Evolutionary conservation across 139 green algal genomes (phyloP).

Genomic region (Limnomonas spitsbergensis): DNA sequence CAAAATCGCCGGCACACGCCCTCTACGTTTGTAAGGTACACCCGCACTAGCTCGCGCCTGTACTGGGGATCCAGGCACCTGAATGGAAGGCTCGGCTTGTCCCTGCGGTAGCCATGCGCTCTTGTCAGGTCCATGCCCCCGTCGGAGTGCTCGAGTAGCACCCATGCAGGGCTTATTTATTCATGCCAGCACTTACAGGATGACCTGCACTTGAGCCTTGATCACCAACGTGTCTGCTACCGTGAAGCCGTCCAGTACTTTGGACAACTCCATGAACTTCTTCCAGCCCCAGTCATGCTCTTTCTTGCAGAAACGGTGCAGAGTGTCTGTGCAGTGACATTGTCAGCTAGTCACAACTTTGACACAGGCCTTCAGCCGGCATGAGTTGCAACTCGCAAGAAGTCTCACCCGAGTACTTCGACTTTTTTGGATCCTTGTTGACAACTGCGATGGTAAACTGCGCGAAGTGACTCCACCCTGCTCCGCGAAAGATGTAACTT

Average conservation of each 20-base stretch:
- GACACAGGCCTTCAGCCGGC: too few relatives aligned
- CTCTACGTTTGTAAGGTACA: conserved; percentile 98
- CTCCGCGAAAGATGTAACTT: background rate
- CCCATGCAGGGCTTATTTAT: too few relatives aligned
- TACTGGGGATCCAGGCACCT: conserved; percentile 93
- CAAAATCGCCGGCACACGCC: conserved; percentile 88
- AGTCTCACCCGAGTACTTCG: conserved; percentile 85
- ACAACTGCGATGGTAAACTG: conserved; percentile 99
- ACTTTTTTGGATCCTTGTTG: conserved; percentile 97
- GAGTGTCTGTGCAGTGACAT: conserved; percentile 88
- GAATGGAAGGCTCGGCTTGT: conserved; percentile 79
- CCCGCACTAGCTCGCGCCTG: conserved; percentile 90
- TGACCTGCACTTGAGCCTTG: conserved; percentile 93
- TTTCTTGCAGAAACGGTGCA: conserved; percentile 99
- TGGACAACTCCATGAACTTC: conserved; percentile 95
- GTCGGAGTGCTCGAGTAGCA: background rate
- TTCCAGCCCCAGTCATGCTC: conserved; percentile 99
- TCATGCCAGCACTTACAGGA: conserved; percentile 46
- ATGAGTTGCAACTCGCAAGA: too few relatives aligned
- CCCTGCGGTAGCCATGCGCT: conserved; percentile 53
- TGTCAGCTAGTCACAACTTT: background rate
- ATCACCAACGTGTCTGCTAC: conserved; percentile 90
- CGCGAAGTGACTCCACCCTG: conserved; percentile 96
- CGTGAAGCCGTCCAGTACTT: conserved; percentile 91
- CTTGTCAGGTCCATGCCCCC: too few relatives aligned